phyloP scores from a whole-genome alignment of 2,329 filamentous ascomycete genomes.

The Ophiostoma ulmi region DNA sequence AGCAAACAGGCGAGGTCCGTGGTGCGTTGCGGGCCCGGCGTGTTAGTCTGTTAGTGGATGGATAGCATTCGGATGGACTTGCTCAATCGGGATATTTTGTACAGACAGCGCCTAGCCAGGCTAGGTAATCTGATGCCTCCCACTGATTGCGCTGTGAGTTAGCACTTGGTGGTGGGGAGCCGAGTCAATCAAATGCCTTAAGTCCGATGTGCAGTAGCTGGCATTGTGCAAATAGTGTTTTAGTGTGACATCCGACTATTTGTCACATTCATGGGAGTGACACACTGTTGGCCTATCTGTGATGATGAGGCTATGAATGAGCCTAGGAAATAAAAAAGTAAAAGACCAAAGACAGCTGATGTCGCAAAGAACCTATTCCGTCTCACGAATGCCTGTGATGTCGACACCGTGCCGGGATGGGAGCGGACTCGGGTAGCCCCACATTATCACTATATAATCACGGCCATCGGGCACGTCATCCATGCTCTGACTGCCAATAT shows the following conservation, averaged over 20 bases:
- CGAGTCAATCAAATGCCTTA: background rate
- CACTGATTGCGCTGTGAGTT: background rate
- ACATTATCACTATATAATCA: background rate
- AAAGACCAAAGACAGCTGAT: background rate
- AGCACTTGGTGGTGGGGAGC: background rate
- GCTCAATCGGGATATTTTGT: background rate
- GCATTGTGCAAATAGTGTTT: background rate
- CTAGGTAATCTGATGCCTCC: conserved; percentile 4
- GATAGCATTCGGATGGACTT: background rate
- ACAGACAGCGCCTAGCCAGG: background rate
- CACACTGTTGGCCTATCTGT: background rate
- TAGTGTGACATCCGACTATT: background rate
- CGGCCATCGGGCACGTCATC: background rate
- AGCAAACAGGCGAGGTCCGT: background rate
- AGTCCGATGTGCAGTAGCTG: background rate
- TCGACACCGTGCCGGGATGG: background rate
- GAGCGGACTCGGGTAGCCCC: background rate
- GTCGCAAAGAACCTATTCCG: background rate
- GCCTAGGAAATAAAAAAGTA: background rate
- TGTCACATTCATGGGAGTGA: background rate
- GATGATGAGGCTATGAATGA: background rate
- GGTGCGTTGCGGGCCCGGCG: background rate
- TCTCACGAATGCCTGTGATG: no score
- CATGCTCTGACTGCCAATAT: background rate
- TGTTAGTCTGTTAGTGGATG: conserved; percentile 2